A percentile compares a stretch with the other conserved stretches of the same genome.
phyloP scores from a whole-genome alignment of 768 basidiomycete genomes.

The Goffeauzyma gilvescens region DNA sequence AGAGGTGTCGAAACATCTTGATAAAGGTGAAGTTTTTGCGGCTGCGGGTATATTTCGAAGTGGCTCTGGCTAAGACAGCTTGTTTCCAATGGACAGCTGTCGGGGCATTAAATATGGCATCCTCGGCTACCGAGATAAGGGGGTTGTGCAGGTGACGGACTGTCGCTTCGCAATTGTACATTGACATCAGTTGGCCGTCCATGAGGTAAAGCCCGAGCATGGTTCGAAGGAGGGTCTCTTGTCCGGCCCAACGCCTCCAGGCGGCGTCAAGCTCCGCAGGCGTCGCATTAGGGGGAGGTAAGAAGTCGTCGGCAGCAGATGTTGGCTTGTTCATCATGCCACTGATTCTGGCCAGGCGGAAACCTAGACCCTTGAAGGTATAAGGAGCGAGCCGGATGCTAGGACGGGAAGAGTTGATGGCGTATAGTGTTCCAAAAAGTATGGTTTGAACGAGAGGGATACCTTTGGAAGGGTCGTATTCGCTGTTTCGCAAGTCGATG shows the following conservation, averaged over 20 bases:
- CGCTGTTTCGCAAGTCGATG: conserved; percentile 4
- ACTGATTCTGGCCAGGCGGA: conserved; percentile 3
- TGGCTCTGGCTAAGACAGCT: too few relatives aligned
- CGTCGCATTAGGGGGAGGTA: background rate
- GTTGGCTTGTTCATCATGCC: conserved; percentile 5
- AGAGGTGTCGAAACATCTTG: too few relatives aligned
- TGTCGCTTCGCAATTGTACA: conserved; percentile 1
- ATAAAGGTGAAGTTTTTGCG: too few relatives aligned
- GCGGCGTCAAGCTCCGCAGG: conserved; percentile 8
- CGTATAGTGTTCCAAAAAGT: conserved; percentile 9
- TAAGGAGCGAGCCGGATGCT: conserved; percentile 3
- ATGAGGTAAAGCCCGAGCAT: conserved; percentile 5
- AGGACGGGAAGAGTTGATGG: background rate
- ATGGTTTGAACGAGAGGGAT: conserved; percentile 6
- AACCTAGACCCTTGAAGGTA: conserved; percentile 3
- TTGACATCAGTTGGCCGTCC: conserved; percentile 9
- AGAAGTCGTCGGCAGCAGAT: conserved; percentile 2
- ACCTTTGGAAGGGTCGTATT: conserved; percentile 6
- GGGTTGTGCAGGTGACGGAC: conserved; percentile 6
- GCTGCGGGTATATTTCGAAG: too few relatives aligned
- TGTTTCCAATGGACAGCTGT: conserved; percentile 3
- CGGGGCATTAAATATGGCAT: conserved; percentile 2
- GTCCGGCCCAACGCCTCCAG: conserved; percentile 6
- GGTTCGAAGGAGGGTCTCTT: conserved; percentile 8
- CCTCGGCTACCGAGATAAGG: background rate